Base-by-base conservation (phyloP, 1,139 yeast species). In the Candida freyschussii region DNA sequence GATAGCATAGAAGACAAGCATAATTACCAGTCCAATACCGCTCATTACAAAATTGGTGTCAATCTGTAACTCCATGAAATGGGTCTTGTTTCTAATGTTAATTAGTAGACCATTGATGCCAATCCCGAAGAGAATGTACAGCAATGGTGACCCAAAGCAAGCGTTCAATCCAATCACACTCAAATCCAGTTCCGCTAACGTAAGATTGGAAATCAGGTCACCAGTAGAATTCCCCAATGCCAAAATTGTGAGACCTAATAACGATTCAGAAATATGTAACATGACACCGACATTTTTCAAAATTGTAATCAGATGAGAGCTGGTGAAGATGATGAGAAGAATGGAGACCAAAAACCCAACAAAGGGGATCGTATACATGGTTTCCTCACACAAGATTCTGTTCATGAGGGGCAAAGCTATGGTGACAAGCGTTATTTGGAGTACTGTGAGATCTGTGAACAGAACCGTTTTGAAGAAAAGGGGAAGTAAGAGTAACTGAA, bases 161-260 rank as follows among this genome's bases (percentile, higher is more conserved):
- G 97, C 96, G 17, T 93, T 84, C 23, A 91, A 67, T 0, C 96
- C 96, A 83, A 89, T 83, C 35, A 82, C 68, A 0, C 95, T 86
- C 61, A 78, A 78, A 0, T 95, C 96, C 70, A 85, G 72, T 39
- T 65, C 66, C 1, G 95, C 89, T 23, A 91, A 75, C 0, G 95
- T 83, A 24, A 81, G 60, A 50, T 89, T 86, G 0, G 96, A 81
- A 1, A 89, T 77, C 30, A 89, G 63, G 50, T 91, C 98, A 5
- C 96, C 96, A 4, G 85, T 63, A 0, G 96, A 87, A 54, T 89
- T 91, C 3, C 98, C 97, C 41, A 89, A 62, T 0, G 97, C 96
- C 58, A 89, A 82, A 0, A 89, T 69, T 0, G 96, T 87, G 17
- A 86, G 60, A 0, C 97, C 97, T n/a, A 85, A 59, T 6, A 87